Percentiles rank a stretch among this genome's conserved stretches.
These are phyloP conservation scores for Microbotryomycetes sp. DNA, from an alignment of 1,284 basidiomycete genomes.

Conservation along the genomic window DNA sequence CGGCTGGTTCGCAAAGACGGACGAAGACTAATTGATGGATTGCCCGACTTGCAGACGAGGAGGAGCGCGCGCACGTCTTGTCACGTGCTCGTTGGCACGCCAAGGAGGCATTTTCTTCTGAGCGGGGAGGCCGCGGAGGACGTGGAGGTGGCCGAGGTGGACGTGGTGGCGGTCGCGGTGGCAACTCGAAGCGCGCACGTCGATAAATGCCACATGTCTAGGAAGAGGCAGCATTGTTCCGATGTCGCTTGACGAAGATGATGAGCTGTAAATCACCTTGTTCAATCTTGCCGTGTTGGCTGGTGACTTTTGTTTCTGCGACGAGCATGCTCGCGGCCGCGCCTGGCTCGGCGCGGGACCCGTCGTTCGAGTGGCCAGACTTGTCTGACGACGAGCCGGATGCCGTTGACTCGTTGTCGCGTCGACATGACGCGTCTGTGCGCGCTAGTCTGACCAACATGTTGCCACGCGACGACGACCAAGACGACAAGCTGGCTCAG, in stretches of 20 bases:
- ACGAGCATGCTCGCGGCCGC: not conserved
- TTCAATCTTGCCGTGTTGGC: not conserved
- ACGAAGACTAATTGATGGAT: not conserved
- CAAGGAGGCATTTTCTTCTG: slow-evolving; percentile 45
- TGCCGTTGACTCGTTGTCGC: not conserved
- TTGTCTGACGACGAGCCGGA: not conserved
- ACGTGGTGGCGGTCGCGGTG: slow-evolving; percentile 38
- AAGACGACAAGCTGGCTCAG: no score
- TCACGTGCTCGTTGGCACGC: slow-evolving; percentile 55
- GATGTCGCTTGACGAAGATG: not conserved
- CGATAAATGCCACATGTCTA: slow-evolving; percentile 16
- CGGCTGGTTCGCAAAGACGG: not conserved
- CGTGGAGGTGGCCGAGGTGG: slow-evolving; percentile 41
- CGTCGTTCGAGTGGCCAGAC: not conserved
- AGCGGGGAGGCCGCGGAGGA: slow-evolving; percentile 39
- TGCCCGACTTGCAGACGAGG: slow-evolving; percentile 45
- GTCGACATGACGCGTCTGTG: not conserved
- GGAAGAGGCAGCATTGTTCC: not conserved
- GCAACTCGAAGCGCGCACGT: slow-evolving; percentile 37
- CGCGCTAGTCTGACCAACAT: no score
- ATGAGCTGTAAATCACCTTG: no score
- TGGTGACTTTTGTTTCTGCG: not conserved
- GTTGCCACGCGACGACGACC: no score
- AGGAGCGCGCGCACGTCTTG: slow-evolving; percentile 69
- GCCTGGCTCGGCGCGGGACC: not conserved